Conservation (phyloP, 208 protist species). For the Acanthamoeba sp. region DNA sequence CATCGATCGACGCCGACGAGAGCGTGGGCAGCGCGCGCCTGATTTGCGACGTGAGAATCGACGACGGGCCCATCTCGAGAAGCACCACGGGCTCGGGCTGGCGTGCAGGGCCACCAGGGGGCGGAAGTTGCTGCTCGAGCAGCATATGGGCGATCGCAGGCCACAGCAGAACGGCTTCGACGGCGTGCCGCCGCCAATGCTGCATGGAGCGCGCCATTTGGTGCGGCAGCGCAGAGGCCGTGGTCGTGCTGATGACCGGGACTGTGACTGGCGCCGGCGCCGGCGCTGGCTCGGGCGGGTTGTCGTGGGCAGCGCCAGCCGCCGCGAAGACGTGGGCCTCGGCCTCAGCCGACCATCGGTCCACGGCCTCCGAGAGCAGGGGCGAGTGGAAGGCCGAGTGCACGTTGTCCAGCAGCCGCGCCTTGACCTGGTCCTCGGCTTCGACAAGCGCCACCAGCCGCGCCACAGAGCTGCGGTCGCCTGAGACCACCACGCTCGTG, state of each 20-base stretch:
- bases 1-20: neutral
- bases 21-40: neutral
- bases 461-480: neutral
- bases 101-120: neutral
- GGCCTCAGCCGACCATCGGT: conserved; percentile 8
- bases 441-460: neutral
- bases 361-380: neutral
- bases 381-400: conserved; percentile 57
- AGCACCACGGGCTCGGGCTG: neutral
- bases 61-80: conserved; percentile 51
- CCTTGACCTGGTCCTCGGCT: neutral
- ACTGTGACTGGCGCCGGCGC: neutral
- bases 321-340: neutral
- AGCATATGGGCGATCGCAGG: conserved; percentile 1
- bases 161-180: conserved; percentile 61
- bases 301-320: neutral
- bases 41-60: conserved; percentile 27
- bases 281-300: neutral
- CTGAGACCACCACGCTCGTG: conserved; percentile 18
- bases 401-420: conserved; percentile 19
- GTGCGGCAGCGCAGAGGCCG: neutral
- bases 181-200: conserved; percentile 41
- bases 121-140: neutral
- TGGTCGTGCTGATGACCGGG: conserved; percentile 21
- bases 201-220: neutral